Conservation (phyloP, 768 basidiomycete genomes). For the Leccinum aurantiacum region DNA sequence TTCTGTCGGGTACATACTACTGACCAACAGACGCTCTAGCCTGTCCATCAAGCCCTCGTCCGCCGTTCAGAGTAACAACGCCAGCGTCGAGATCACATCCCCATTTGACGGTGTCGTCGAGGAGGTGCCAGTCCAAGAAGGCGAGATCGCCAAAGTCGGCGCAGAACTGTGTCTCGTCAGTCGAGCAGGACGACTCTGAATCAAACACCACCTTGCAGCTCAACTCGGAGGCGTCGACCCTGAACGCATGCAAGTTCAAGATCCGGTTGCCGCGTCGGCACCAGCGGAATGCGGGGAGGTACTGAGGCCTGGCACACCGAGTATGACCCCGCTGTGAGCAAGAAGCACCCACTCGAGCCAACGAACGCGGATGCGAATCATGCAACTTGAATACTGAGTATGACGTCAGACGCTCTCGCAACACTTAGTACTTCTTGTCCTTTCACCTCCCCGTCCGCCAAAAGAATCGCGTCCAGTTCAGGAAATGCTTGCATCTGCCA, state of each 20-base stretch:
- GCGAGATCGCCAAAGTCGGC: conserved; percentile 83
- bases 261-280: conserved; percentile 15
- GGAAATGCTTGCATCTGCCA: too few relatives aligned
- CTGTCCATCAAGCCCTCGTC: conserved; percentile 55
- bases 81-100: conserved; percentile 87
- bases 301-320: too few relatives aligned
- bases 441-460: too few relatives aligned
- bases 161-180: conserved; percentile 71
- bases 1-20: too few relatives aligned
- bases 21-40: conserved; percentile 34
- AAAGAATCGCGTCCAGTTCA: too few relatives aligned
- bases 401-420: too few relatives aligned
- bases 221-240: background rate
- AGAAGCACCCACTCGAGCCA: conserved; percentile 66
- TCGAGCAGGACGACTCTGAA: conserved; percentile 51
- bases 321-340: background rate
- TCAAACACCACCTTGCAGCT: background rate
- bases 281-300: too few relatives aligned
- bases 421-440: too few relatives aligned
- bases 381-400: too few relatives aligned
- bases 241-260: conserved; percentile 4
- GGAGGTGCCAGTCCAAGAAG: conserved; percentile 73
- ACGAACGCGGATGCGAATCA: conserved; percentile 27
- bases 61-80: conserved; percentile 70
- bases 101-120: conserved; percentile 78